phyloP scores from a whole-genome alignment of 1,139 yeast genomes.

The Geotrichum histeridarum region DNA sequence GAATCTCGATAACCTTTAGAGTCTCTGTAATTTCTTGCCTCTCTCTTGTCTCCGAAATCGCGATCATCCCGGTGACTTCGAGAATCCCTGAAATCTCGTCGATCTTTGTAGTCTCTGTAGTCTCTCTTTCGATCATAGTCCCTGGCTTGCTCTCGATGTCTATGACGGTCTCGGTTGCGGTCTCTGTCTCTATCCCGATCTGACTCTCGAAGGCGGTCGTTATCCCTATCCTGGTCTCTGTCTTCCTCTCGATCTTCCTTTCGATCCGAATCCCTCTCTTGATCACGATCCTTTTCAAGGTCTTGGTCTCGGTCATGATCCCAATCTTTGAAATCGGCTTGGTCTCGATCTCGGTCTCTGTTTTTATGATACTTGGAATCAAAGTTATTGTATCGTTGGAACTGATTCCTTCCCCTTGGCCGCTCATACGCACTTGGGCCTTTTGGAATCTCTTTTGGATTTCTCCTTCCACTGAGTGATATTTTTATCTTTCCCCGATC shows the following conservation, averaged over 20 bases:
- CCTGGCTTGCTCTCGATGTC: neutral
- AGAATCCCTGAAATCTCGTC: neutral
- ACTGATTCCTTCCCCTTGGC: constrained; percentile 2
- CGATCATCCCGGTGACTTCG: constrained; percentile 2
- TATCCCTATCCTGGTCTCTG: neutral
- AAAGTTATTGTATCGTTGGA: neutral
- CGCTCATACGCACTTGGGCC: constrained; percentile 14
- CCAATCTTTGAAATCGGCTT: neutral
- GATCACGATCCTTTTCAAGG: neutral
- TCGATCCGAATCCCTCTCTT: neutral
- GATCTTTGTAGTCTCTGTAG: neutral
- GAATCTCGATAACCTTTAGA: neutral
- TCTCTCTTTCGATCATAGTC: neutral
- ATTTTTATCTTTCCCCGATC: constrained; percentile 14
- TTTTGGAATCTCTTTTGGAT: constrained; percentile 9
- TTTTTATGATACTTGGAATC: neutral
- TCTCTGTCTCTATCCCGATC: neutral
- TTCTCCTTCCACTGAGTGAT: constrained; percentile 4
- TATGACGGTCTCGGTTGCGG: neutral
- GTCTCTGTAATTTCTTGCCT: neutral
- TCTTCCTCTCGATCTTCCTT: neutral
- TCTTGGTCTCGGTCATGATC: neutral
- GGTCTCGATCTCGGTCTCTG: neutral
- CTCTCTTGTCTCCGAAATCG: constrained; percentile 1
- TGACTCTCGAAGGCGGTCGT: neutral